Conservation (phyloP, 148 eudicot genomes). For the Camellia lanceoleosa region DNA sequence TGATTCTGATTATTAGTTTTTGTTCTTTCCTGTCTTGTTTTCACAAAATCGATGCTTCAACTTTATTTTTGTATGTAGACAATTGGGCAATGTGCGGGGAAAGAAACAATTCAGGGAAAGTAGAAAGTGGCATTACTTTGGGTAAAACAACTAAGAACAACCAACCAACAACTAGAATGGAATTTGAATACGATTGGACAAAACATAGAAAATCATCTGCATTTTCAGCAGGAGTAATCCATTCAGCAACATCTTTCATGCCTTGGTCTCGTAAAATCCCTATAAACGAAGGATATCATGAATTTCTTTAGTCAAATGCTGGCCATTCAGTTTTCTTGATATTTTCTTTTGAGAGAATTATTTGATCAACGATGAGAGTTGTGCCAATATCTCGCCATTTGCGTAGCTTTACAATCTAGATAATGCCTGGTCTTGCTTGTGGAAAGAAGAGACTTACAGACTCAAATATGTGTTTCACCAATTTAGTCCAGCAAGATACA, state of each 20-base stretch:
- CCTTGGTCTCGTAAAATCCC: slow-evolving; percentile 80
- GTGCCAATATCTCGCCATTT: slow-evolving; percentile 15
- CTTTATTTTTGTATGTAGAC: slow-evolving; percentile 26
- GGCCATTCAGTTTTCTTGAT: slow-evolving; percentile 18
- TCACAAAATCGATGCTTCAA: not conserved
- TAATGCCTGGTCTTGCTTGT: slow-evolving; percentile 49
- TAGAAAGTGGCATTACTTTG: slow-evolving; percentile 19
- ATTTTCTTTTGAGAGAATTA: slow-evolving; percentile 21
- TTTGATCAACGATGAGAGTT: slow-evolving; percentile 23
- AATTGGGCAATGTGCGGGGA: slow-evolving; percentile 46
- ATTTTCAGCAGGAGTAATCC: slow-evolving; percentile 43
- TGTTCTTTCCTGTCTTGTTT: not conserved
- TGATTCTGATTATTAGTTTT: slow-evolving; percentile 8
- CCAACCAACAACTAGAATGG: slow-evolving; percentile 58
- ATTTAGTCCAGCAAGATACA: slow-evolving; percentile 35
- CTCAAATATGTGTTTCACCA: slow-evolving; percentile 47
- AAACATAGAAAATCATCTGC: slow-evolving; percentile 48
- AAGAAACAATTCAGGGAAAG: slow-evolving; percentile 33
- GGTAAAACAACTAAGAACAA: slow-evolving; percentile 30
- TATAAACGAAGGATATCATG: slow-evolving; percentile 69
- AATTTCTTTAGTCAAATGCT: slow-evolving; percentile 50
- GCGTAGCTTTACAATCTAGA: slow-evolving; percentile 19
- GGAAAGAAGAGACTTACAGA: slow-evolving; percentile 44
- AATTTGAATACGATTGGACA: slow-evolving; percentile 47
- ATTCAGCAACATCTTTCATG: slow-evolving; percentile 55